Evolutionary conservation across 2,329 filamentous ascomycete genomes (phyloP).

Genomic region (Curvularia hawaiiensis): DNA sequence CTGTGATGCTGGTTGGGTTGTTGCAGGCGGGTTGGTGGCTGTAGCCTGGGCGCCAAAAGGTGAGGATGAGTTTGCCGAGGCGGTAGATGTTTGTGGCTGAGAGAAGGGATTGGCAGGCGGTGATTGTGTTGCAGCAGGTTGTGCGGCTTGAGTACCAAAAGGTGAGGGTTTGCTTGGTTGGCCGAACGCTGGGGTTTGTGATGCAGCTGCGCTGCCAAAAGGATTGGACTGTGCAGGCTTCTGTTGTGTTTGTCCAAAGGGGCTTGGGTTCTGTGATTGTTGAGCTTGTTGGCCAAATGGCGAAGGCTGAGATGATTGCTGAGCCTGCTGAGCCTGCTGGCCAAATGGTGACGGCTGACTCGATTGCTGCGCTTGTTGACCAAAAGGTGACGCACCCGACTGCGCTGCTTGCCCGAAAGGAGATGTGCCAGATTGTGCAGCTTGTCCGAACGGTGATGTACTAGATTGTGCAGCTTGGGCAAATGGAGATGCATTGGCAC

Average conservation of each 20-base stretch:
- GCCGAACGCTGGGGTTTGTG: conserved; percentile 34
- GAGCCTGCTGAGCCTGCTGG: conserved; percentile 24
- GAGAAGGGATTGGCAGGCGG: conserved; percentile 33
- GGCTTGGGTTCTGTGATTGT: conserved; percentile 22
- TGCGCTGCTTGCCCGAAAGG: conserved; percentile 31
- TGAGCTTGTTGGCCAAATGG: conserved; percentile 11
- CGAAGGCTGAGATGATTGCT: conserved; percentile 17
- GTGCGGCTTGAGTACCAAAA: conserved; percentile 22
- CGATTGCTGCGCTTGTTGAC: conserved; percentile 16
- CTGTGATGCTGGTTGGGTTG: conserved; percentile 50
- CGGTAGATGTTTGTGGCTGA: conserved; percentile 18
- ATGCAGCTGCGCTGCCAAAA: conserved; percentile 22
- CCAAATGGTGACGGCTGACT: conserved; percentile 26
- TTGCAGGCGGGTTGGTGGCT: conserved; percentile 43
- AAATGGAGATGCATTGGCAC: conserved; percentile 39
- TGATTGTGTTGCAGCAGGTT: conserved; percentile 10
- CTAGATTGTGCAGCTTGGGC: conserved; percentile 38
- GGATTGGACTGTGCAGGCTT: conserved; percentile 20
- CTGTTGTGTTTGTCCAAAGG: conserved; percentile 13
- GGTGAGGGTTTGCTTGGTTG: conserved; percentile 43
- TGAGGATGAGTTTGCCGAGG: conserved; percentile 20
- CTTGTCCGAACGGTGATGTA: conserved; percentile 36
- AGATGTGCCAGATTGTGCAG: conserved; percentile 26
- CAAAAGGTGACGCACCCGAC: conserved; percentile 18
- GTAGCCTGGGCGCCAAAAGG: conserved; percentile 21